Evolutionary conservation across 768 basidiomycete genomes (phyloP).

Genomic region (Asterophora lycoperdoides): DNA sequence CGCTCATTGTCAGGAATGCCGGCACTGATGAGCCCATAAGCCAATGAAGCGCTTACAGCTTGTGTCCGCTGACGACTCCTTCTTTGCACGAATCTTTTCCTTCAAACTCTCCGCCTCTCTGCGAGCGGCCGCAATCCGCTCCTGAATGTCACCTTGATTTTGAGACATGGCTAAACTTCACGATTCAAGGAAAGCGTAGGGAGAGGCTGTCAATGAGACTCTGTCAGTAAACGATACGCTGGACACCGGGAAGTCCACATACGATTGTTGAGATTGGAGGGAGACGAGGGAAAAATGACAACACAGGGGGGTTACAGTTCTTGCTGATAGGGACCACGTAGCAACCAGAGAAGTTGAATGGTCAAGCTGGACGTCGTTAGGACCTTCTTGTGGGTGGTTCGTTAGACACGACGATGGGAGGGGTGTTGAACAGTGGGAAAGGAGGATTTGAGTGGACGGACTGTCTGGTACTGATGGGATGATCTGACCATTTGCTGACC

Average conservation of each 20-base stretch:
- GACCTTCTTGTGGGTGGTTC: conserved; percentile 13
- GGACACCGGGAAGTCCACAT: conserved; percentile 6
- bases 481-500: conserved; percentile 22
- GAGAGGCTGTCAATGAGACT: neutral
- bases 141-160: conserved; percentile 80
- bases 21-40: conserved; percentile 5
- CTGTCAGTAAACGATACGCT: conserved; percentile 1
- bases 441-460: conserved; percentile 22
- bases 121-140: conserved; percentile 92
- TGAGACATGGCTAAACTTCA: conserved; percentile 56
- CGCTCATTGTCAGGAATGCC: conserved; percentile 13
- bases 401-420: conserved; percentile 24
- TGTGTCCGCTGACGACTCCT: conserved; percentile 96
- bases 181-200: neutral
- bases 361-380: conserved; percentile 4
- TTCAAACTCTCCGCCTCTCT: conserved; percentile 96
- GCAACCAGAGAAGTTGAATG: conserved; percentile 5
- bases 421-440: conserved; percentile 23
- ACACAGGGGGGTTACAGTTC: conserved; percentile 2
- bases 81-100: conserved; percentile 97
- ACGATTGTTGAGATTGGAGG: conserved; percentile 11
- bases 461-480: conserved; percentile 22
- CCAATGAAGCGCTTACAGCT: conserved; percentile 62
- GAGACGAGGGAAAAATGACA: neutral
- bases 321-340: neutral